Evolutionary conservation across 177 flowering plant genomes (phyloP).

Genomic region (Vitis hybrid): DNA sequence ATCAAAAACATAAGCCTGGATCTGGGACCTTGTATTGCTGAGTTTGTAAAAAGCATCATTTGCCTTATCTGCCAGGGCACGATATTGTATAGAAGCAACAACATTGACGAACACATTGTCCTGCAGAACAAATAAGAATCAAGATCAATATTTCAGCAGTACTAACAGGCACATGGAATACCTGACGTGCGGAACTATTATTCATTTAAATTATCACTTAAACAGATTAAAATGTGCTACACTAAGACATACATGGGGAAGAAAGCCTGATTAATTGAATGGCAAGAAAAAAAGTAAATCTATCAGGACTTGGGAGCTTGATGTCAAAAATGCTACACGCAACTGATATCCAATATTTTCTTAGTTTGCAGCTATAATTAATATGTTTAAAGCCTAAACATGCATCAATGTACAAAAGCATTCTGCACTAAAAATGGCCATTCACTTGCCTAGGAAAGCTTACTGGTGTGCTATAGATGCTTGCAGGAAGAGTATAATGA

Average conservation of each 20-base stretch:
- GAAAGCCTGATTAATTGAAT: background rate
- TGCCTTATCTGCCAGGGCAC: constrained; percentile 77
- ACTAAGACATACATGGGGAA: too few species aligned
- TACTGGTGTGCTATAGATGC: background rate
- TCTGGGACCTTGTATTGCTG: constrained; percentile 69
- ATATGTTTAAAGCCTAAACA: background rate
- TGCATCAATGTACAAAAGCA: background rate
- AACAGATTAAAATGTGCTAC: background rate
- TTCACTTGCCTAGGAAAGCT: background rate
- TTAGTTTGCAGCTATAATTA: background rate
- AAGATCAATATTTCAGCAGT: background rate
- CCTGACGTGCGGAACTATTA: background rate
- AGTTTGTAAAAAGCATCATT: constrained; percentile 85
- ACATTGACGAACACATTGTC: constrained; percentile 81
- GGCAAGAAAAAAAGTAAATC: background rate
- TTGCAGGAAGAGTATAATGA: background rate
- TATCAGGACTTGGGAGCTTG: background rate
- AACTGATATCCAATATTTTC: background rate
- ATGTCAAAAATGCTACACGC: background rate
- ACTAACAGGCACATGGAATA: background rate
- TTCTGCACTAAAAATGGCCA: background rate
- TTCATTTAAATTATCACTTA: background rate
- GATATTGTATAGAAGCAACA: constrained; percentile 82
- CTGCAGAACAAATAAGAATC: constrained; percentile 7
- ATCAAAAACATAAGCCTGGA: constrained; percentile 87